phyloP scores from a whole-genome alignment of 257 asterid genomes.

The Paraleonurus japonicus region DNA sequence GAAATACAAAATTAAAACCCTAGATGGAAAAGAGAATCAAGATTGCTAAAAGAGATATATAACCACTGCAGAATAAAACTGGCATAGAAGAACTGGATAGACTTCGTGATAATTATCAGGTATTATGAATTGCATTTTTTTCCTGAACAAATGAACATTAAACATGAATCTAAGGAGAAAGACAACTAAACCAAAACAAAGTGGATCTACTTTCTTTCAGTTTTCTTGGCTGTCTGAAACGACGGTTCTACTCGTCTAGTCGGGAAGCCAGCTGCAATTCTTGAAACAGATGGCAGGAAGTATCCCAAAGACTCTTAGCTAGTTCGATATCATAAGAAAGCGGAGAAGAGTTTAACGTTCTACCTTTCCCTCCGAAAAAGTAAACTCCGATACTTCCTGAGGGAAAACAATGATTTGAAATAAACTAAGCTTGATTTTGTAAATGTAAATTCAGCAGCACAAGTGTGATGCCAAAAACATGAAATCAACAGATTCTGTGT shows the following conservation, averaged over 20 bases:
- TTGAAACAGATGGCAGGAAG: constrained; percentile 55
- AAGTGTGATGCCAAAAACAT: background rate
- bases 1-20: too few relatives aligned
- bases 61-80: too few relatives aligned
- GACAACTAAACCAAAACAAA: too few relatives aligned
- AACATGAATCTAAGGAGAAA: too few relatives aligned
- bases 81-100: too few relatives aligned
- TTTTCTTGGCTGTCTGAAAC: background rate
- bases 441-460: background rate
- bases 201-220: too few relatives aligned
- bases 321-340: constrained; percentile 59
- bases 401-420: background rate
- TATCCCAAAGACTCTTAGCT: constrained; percentile 66
- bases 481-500: background rate
- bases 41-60: too few relatives aligned
- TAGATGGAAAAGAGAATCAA: too few relatives aligned
- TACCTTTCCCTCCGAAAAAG: constrained; percentile 78
- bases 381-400: constrained; percentile 86
- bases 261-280: constrained; percentile 46
- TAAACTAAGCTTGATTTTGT: background rate
- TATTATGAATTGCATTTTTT: too few relatives aligned
- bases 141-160: too few relatives aligned
- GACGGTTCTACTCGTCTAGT: background rate
- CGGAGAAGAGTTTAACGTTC: constrained; percentile 53
- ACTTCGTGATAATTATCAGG: too few relatives aligned